These are phyloP conservation scores for Didymella lethalis DNA, from an alignment of 2,329 filamentous ascomycete genomes.

Conservation along the genomic window DNA sequence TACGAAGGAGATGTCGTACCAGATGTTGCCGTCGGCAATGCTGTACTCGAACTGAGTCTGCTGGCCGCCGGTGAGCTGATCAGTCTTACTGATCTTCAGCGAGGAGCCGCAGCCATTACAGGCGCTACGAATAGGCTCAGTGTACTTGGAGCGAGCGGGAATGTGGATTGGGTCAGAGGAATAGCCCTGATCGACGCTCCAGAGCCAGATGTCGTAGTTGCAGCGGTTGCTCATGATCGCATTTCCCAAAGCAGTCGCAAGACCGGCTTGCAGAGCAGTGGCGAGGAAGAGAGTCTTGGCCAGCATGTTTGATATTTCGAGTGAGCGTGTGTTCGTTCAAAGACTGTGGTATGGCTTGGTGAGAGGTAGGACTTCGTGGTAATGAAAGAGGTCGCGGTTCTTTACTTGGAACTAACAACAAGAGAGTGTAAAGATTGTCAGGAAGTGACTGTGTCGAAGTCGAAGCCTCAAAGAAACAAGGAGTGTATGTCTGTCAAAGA, in stretches of 20 bases:
- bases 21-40: conserved; percentile 29
- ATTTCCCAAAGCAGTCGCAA: conserved; percentile 32
- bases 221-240: conserved; percentile 38
- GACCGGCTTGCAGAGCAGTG: conserved; percentile 28
- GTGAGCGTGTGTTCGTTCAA: not conserved
- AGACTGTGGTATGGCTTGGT: not conserved
- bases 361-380: not conserved
- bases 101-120: conserved; percentile 32
- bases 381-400: conserved; percentile 4
- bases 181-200: conserved; percentile 28
- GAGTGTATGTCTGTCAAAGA: not conserved
- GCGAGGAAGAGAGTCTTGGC: conserved; percentile 28
- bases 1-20: conserved; percentile 42
- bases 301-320: conserved; percentile 25
- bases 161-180: conserved; percentile 23
- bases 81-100: conserved; percentile 38
- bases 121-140: conserved; percentile 28
- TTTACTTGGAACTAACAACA: not conserved
- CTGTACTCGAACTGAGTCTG: conserved; percentile 43
- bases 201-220: conserved; percentile 39
- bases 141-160: conserved; percentile 30
- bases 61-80: conserved; percentile 28
- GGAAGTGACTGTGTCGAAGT: conserved; percentile 1
- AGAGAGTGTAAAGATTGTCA: not conserved
- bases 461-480: conserved; percentile 5